phyloP scores from a whole-genome alignment of 805 yeast species.

The Ogataea nitratoaversa region DNA sequence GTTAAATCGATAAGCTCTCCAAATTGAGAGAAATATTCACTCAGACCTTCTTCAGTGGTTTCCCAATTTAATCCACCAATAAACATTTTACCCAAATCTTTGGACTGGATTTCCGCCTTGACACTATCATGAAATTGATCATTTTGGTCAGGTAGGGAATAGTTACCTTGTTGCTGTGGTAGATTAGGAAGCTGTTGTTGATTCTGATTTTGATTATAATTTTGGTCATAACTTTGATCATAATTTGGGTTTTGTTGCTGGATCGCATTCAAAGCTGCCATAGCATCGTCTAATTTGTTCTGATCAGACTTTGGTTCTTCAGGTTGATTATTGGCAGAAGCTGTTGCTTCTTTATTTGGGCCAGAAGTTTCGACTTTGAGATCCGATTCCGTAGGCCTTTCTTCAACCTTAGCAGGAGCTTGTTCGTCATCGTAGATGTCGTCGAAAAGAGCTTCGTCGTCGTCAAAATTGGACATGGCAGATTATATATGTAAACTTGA shows the following conservation, averaged over 20 bases:
- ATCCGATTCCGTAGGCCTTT: not conserved
- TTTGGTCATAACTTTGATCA: constrained; percentile 10
- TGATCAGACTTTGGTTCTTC: constrained; percentile 16
- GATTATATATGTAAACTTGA: not conserved
- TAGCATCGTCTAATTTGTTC: not conserved
- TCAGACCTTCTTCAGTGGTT: constrained; percentile 84
- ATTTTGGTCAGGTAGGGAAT: constrained; percentile 6
- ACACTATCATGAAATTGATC: constrained; percentile 26
- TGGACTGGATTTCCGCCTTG: constrained; percentile 47
- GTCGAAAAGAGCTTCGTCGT: constrained; percentile 91
- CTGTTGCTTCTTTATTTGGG: too few relatives aligned
- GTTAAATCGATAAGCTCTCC: constrained; percentile 87
- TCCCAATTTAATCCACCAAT: constrained; percentile 98
- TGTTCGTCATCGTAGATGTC: constrained; percentile 61
- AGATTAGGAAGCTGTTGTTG: constrained; percentile 19
- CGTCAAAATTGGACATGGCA: constrained; percentile 67
- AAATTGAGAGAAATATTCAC: constrained; percentile 76
- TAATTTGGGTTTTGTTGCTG: constrained; percentile 14
- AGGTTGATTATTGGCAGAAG: too few relatives aligned
- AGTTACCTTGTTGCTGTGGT: constrained; percentile 13
- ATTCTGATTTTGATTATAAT: constrained; percentile 13
- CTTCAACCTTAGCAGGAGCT: constrained; percentile 8
- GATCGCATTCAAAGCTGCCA: constrained; percentile 32
- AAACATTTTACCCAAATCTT: constrained; percentile 88
- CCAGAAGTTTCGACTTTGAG: too few relatives aligned